phyloP scores from a whole-genome alignment of 768 basidiomycete genomes.

The Mycena belliarum region DNA sequence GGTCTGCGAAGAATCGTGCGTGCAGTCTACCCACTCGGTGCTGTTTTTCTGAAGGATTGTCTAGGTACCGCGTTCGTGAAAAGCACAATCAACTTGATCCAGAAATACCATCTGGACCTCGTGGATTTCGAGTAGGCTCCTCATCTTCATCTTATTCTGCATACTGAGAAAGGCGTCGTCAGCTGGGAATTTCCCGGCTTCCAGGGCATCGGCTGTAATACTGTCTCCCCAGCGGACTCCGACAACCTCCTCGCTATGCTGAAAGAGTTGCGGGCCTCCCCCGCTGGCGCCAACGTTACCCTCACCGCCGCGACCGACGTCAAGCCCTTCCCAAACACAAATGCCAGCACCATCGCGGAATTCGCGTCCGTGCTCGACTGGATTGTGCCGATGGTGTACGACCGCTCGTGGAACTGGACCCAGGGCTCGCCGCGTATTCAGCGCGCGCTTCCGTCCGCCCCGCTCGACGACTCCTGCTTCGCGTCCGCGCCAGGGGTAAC shows the following conservation, averaged over 20 bases:
- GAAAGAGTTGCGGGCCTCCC: conserved; percentile 61
- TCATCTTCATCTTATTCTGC: neutral
- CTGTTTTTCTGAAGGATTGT: too few relatives aligned
- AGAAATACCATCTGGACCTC: conserved; percentile 58
- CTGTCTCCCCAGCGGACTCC: conserved; percentile 59
- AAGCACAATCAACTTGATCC: conserved; percentile 52
- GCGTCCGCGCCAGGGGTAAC: conserved; percentile 33
- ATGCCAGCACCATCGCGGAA: conserved; percentile 64
- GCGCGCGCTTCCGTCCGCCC: conserved; percentile 68
- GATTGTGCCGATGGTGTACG: conserved; percentile 69
- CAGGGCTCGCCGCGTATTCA: conserved; percentile 45
- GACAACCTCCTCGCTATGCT: conserved; percentile 82
- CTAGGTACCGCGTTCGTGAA: conserved; percentile 65
- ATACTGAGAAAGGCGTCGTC: neutral
- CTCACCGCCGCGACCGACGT: conserved; percentile 51
- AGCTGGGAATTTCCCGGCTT: conserved; percentile 88
- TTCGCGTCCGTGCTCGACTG: conserved; percentile 70
- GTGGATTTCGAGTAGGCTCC: conserved; percentile 52
- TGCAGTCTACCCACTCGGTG: too few relatives aligned
- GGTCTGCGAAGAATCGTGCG: conserved; percentile 57
- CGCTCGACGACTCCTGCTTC: conserved; percentile 75
- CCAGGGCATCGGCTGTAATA: conserved; percentile 75
- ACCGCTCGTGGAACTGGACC: conserved; percentile 63
- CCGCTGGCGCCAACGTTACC: conserved; percentile 55
- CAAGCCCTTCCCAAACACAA: conserved; percentile 50